phyloP scores from a whole-genome alignment of 1,284 basidiomycete species.

The Heterobasidion irregulare region DNA sequence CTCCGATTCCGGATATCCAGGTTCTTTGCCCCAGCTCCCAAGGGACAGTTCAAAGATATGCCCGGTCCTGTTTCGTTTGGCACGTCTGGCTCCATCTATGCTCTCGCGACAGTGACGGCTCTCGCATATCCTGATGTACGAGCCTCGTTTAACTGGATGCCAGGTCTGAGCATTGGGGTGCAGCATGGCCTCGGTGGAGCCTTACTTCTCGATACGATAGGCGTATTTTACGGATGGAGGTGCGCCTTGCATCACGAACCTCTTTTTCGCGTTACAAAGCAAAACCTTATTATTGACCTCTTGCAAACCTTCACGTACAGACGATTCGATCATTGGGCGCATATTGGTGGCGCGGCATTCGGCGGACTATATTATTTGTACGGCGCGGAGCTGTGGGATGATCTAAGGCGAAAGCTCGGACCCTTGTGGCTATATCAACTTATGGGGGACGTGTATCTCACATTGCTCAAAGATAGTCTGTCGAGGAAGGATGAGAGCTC shows the following conservation, averaged over 20 bases:
- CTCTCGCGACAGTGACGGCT: conserved; percentile 68
- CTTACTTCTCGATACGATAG: conserved; percentile 65
- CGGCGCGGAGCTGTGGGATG: conserved; percentile 24
- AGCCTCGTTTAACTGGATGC: conserved; percentile 73
- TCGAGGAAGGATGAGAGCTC: no score
- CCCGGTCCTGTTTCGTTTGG: conserved; percentile 67
- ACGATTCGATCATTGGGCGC: conserved; percentile 73
- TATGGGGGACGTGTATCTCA: neutral
- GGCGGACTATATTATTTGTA: conserved; percentile 59
- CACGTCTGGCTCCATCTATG: conserved; percentile 83
- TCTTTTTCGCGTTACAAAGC: no score
- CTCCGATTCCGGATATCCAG: conserved; percentile 35
- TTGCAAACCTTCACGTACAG: conserved; percentile 12
- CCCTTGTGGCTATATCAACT: no score
- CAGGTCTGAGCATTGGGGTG: conserved; percentile 71
- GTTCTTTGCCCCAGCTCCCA: conserved; percentile 35
- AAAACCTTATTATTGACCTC: conserved; percentile 1
- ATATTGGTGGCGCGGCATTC: conserved; percentile 74
- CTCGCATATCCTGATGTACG: conserved; percentile 79
- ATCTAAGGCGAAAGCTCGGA: neutral
- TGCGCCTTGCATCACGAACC: conserved; percentile 23
- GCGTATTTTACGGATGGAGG: conserved; percentile 78
- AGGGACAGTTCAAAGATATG: conserved; percentile 20
- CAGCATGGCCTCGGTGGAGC: conserved; percentile 69
- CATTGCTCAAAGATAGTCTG: no score